Percentiles rank a stretch among this genome's conserved stretches.
Conservation (phyloP, 345 rosid species). For the Populus nigra region DNA sequence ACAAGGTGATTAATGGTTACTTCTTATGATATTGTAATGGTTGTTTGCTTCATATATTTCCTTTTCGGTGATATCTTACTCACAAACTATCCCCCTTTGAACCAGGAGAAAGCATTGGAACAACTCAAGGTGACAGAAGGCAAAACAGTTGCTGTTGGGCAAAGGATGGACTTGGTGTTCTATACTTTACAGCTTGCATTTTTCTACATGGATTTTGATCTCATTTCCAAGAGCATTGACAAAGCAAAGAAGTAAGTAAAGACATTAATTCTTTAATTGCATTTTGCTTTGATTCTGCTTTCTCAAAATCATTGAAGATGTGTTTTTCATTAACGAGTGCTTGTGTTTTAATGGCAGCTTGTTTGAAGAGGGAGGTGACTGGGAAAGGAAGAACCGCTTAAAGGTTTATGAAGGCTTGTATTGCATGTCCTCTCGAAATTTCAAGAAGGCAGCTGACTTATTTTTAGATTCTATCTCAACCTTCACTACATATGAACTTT, state of each 20-base stretch:
- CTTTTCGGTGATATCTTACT: slow-evolving; percentile 7
- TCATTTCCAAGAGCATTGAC: slow-evolving; percentile 91
- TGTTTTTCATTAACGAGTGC: slow-evolving; percentile 4
- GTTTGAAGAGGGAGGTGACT: slow-evolving; percentile 99
- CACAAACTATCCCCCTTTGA: slow-evolving; percentile 8
- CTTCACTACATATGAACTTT: slow-evolving; percentile 93
- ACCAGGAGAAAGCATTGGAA: slow-evolving; percentile 87
- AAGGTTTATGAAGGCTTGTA: slow-evolving; percentile 96
- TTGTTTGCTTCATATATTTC: slow-evolving; percentile 3
- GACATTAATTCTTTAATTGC: slow-evolving; percentile 5
- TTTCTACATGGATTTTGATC: slow-evolving; percentile 94
- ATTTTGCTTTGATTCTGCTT: slow-evolving; percentile 2
- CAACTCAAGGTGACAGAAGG: slow-evolving; percentile 90
- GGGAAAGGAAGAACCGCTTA: slow-evolving; percentile 98
- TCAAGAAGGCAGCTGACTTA: slow-evolving; percentile 82
- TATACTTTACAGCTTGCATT: slow-evolving; percentile 79
- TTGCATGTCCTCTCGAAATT: slow-evolving; percentile 86
- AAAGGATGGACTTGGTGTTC: slow-evolving; percentile 95
- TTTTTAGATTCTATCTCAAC: slow-evolving; percentile 98
- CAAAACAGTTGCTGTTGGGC: slow-evolving; percentile 99
- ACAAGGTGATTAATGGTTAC: slow-evolving; percentile 51
- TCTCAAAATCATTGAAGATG: background rate
- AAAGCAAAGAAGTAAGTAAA: slow-evolving; percentile 93
- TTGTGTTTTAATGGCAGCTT: slow-evolving; percentile 45
- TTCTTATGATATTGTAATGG: slow-evolving; percentile 3